These are phyloP conservation scores for Symmetrospora coprosmae DNA, from an alignment of 768 basidiomycete species.

Conservation along the genomic window DNA sequence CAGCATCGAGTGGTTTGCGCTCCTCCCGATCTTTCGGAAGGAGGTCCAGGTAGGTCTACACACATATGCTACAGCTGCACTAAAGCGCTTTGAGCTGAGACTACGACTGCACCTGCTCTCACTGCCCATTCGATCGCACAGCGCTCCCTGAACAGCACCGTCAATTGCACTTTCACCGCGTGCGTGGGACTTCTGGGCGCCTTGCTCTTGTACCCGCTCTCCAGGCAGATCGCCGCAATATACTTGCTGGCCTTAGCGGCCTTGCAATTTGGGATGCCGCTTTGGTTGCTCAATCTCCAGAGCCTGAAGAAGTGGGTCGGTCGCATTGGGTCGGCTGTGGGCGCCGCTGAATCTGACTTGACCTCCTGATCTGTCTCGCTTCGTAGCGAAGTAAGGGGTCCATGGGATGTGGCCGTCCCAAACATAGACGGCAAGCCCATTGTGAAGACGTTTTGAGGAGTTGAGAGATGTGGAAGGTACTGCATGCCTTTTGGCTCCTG, in stretches of 20 bases:
- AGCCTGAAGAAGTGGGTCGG: conserved; percentile 15
- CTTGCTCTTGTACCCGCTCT: neutral
- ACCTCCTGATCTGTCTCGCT: neutral
- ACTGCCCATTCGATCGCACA: too few species aligned
- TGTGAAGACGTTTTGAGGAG: too few species aligned
- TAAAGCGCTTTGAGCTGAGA: too few species aligned
- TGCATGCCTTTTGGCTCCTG: too few species aligned
- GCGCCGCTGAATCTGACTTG: neutral
- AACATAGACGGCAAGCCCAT: neutral
- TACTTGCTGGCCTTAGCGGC: neutral
- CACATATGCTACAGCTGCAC: too few species aligned
- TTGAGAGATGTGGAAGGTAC: too few species aligned
- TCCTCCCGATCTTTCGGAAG: conserved; percentile 7
- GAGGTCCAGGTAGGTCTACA: conserved; percentile 3
- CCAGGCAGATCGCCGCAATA: neutral
- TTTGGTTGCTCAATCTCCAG: conserved; percentile 9
- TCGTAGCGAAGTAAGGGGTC: conserved; percentile 7
- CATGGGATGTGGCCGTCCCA: conserved; percentile 19
- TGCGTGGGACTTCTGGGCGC: neutral
- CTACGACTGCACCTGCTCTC: too few species aligned
- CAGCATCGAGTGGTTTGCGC: conserved; percentile 17
- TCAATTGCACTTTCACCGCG: neutral
- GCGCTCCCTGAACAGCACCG: too few species aligned
- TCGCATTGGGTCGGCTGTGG: neutral
- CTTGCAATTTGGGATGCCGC: conserved; percentile 9